phyloP scores from a whole-genome alignment of 169 alveolate genomes.

The Plasmodium gaboni region DNA sequence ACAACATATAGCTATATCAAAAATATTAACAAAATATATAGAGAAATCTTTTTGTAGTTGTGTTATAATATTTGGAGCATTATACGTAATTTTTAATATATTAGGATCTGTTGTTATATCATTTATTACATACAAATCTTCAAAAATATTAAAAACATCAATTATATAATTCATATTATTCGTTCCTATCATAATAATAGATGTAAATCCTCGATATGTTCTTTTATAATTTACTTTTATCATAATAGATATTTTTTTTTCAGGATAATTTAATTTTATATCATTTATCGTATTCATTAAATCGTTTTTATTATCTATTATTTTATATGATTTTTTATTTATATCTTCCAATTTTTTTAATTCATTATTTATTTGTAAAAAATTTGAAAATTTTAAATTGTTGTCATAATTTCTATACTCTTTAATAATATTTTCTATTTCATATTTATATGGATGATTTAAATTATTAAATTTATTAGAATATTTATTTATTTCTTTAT shows the following conservation, averaged over 20 bases:
- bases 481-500: constrained; percentile 48
- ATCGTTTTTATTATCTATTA: constrained; percentile 28
- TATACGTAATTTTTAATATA: constrained; percentile 95
- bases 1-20: constrained; percentile 96
- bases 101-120: constrained; percentile 93
- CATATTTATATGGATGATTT: constrained; percentile 53
- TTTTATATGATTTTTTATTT: constrained; percentile 37
- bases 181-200: constrained; percentile 94
- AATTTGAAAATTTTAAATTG: background rate
- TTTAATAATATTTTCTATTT: constrained; percentile 42
- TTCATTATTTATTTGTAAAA: constrained; percentile 13
- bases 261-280: constrained; percentile 1
- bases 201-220: constrained; percentile 92
- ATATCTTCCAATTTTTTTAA: constrained; percentile 14
- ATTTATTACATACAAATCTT: constrained; percentile 86
- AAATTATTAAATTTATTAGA: background rate
- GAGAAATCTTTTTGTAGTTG: constrained; percentile 98
- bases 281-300: constrained; percentile 73
- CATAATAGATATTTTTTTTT: constrained; percentile 72
- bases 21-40: constrained; percentile 94
- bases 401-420: constrained; percentile 11
- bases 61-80: constrained; percentile 92
- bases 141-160: constrained; percentile 92
- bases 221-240: constrained; percentile 78
- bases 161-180: constrained; percentile 92